A percentile compares a stretch with the other conserved stretches of the same genome.
These are phyloP conservation scores for Wickerhamomyces sydowiorum DNA, from an alignment of 805 yeast species.

Conservation along the genomic window DNA sequence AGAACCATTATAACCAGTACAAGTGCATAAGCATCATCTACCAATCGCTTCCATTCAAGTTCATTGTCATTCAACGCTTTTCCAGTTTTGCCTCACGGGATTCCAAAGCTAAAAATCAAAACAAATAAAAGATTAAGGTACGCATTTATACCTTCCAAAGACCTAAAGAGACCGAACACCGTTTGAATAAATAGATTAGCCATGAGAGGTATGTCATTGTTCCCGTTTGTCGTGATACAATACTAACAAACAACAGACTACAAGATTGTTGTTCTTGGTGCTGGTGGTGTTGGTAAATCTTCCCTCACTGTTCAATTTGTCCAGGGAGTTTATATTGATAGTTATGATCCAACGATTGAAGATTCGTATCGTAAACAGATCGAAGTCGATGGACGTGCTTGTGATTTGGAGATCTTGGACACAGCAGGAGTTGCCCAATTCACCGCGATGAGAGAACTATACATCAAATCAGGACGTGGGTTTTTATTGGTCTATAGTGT, in stretches of 20 bases:
- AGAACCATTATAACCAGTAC: no score
- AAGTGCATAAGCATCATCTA: no score
- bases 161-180: no score
- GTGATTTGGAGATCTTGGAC: constrained; percentile 82
- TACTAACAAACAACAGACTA: constrained; percentile 45
- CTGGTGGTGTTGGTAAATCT: constrained; percentile 97
- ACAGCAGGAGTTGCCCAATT: constrained; percentile 95
- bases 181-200: no score
- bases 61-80: no score
- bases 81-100: no score
- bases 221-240: neutral
- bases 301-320: constrained; percentile 90
- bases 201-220: constrained; percentile 11
- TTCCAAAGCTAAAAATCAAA: no score
- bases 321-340: constrained; percentile 82
- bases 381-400: constrained; percentile 81
- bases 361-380: constrained; percentile 89
- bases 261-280: constrained; percentile 87
- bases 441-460: constrained; percentile 90
- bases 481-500: constrained; percentile 83
- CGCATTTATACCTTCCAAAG: no score
- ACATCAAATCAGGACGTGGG: constrained; percentile 86
- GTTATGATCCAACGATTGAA: constrained; percentile 96
- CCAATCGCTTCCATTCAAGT: no score
- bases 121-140: no score